Evolutionary conservation across 768 basidiomycete species (phyloP), one percentile per base, ranked within the genome.

Genomic region (Pleurotus ostreatus): DNA sequence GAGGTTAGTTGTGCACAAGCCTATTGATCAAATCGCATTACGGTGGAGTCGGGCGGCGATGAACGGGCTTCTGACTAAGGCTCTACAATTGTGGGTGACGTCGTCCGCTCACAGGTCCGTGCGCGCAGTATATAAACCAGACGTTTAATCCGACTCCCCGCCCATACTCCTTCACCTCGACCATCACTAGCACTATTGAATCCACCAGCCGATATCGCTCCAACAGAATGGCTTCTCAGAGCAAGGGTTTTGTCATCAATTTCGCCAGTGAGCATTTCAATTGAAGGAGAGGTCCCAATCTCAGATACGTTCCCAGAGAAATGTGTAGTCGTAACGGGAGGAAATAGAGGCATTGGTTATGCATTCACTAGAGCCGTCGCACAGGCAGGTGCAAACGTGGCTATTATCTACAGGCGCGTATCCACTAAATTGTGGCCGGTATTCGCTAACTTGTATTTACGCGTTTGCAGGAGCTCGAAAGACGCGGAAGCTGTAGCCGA

Each of bases 261-360:
- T 63, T 76, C 7, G 6, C 57, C 1, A 70, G 74, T 76, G 26
- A 20, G 70, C 61, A 45, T 8, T 4, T 4, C 4, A 4, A 5
- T 22, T 20, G 12, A 18, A 15, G 30, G 25, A 15, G 23, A 9
- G n/a, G 16, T 3, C 16, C 12, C 16, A 51, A 7, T 8, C 4
- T 54, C 38, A 41, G n/a, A 40, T 3, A 4, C 9, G 34, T 39
- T 40, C 30, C n/a, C 54, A 77, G 77, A 66, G 7, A 74, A 80
- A 65, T 77, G 76, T 46, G 68, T 80, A 55, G 75, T 86, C 30
- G 75, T 87, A 46, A 86, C 86, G 0, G 85, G 85, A 2, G 83
- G 83, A 1, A 83, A 80, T 61, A 71, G 79, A 43, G 85, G 85
- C 8, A 85, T 87, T 46, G 86, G 86, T 1, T 72, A 68, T 26